Percentiles rank a stretch among this genome's conserved stretches.
These are phyloP conservation scores for Lepiota venenata DNA, from an alignment of 768 basidiomycete species.

Conservation along the genomic window DNA sequence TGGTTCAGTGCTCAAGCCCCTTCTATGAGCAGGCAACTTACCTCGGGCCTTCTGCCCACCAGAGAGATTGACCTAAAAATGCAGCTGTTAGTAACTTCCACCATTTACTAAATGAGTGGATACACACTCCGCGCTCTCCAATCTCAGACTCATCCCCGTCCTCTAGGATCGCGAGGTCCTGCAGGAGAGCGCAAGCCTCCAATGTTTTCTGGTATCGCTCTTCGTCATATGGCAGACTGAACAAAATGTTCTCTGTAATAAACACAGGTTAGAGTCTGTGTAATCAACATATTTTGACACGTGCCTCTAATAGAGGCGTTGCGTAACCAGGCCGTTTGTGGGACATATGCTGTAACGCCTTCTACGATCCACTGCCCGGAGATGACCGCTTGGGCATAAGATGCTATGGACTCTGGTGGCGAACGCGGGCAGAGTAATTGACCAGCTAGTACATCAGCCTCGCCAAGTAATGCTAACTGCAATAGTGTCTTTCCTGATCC, in stretches of 20 bases:
- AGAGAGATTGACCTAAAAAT: slow-evolving; percentile 41
- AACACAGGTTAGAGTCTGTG: not conserved
- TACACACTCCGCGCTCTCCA: slow-evolving; percentile 73
- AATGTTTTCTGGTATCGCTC: slow-evolving; percentile 79
- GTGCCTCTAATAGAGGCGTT: slow-evolving; percentile 61
- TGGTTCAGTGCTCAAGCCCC: slow-evolving; percentile 33
- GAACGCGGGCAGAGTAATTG: slow-evolving; percentile 83
- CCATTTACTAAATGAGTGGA: not conserved
- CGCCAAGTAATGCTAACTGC: slow-evolving; percentile 81
- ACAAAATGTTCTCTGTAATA: slow-evolving; percentile 63
- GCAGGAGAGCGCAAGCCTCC: slow-evolving; percentile 71
- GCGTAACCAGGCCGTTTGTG: slow-evolving; percentile 67
- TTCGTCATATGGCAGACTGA: slow-evolving; percentile 74
- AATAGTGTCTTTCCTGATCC: slow-evolving; percentile 88
- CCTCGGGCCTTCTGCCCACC: slow-evolving; percentile 71
- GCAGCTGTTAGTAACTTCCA: not conserved
- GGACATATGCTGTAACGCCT: slow-evolving; percentile 85
- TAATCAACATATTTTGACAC: not conserved
- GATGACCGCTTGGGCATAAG: slow-evolving; percentile 40
- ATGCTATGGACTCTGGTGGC: slow-evolving; percentile 73
- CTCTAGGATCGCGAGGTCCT: slow-evolving; percentile 78
- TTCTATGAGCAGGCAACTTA: slow-evolving; percentile 33
- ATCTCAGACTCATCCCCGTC: slow-evolving; percentile 89
- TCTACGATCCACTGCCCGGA: slow-evolving; percentile 72
- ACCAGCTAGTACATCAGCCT: slow-evolving; percentile 81